These are phyloP conservation scores for Beverwykella pulmonaria DNA, from an alignment of 495 filamentous ascomycete species.

Conservation along the genomic window DNA sequence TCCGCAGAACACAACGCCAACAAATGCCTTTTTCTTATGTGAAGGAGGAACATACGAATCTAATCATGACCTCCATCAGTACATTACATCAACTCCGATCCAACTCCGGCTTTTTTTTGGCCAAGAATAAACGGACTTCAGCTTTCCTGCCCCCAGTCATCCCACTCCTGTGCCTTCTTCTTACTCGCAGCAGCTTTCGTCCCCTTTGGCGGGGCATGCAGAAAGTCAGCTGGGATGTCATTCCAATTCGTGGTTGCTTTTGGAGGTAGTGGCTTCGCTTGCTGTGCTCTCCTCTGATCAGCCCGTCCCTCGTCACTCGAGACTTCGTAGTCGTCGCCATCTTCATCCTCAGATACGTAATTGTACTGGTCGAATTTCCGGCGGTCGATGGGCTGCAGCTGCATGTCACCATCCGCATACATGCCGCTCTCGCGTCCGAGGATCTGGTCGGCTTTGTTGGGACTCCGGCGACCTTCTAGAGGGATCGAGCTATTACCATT, in stretches of 20 bases:
- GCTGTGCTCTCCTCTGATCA: conserved; percentile 22
- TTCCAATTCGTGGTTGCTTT: conserved; percentile 43
- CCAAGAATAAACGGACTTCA: background rate
- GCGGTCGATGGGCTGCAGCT: conserved; percentile 39
- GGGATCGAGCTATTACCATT: conserved; percentile 23
- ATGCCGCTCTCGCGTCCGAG: conserved; percentile 37
- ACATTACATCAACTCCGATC: background rate
- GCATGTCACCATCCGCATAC: conserved; percentile 39
- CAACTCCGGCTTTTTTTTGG: background rate
- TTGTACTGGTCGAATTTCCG: conserved; percentile 38
- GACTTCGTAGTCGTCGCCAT: conserved; percentile 38
- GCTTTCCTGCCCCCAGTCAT: conserved; percentile 32
- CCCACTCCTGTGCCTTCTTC: conserved; percentile 23
- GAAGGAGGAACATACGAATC: background rate
- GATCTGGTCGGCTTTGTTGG: conserved; percentile 39
- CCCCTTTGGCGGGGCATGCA: conserved; percentile 31
- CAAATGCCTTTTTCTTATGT: background rate
- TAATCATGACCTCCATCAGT: background rate
- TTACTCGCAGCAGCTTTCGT: background rate
- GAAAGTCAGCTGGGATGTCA: conserved; percentile 45
- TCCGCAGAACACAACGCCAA: background rate
- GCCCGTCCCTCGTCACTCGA: conserved; percentile 40
- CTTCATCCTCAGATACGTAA: conserved; percentile 35
- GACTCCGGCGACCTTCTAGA: conserved; percentile 28
- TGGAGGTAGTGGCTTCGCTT: conserved; percentile 12